These are phyloP conservation scores for Glomus cerebriforme DNA, from an alignment of 192 early-diverging fungal species.

Conservation along the genomic window DNA sequence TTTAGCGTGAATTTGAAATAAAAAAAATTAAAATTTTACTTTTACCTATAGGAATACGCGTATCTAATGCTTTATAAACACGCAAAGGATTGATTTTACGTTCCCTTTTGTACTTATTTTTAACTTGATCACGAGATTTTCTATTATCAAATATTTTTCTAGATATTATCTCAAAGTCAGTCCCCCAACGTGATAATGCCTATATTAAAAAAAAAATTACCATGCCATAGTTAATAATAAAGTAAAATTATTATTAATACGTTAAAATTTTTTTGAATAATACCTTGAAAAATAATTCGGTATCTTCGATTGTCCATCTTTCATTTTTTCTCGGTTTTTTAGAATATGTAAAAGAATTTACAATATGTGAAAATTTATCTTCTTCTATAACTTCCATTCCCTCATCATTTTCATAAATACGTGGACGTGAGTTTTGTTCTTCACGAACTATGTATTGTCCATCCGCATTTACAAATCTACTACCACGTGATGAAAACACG, in stretches of 20 bases:
- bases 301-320: slow-evolving; percentile 44
- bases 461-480: slow-evolving; percentile 7
- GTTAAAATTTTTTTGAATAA: not conserved
- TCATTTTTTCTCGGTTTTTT: slow-evolving; percentile 30
- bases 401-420: slow-evolving; percentile 1
- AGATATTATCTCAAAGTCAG: slow-evolving; percentile 48
- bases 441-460: slow-evolving; percentile 13
- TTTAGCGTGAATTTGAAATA: not conserved
- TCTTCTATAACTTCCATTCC: slow-evolving; percentile 44
- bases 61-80: slow-evolving; percentile 38
- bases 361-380: slow-evolving; percentile 37
- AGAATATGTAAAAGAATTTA: slow-evolving; percentile 37
- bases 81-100: slow-evolving; percentile 36
- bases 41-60: slow-evolving; percentile 39
- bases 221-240: not conserved
- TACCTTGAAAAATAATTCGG: slow-evolving; percentile 46
- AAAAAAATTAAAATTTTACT: not conserved
- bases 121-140: slow-evolving; percentile 42
- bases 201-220: slow-evolving; percentile 13
- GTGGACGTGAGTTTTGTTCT: not conserved
- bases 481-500: not conserved
- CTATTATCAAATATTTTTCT: slow-evolving; percentile 35
- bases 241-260: not conserved
- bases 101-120: slow-evolving; percentile 49
- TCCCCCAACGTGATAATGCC: slow-evolving; percentile 50